A percentile compares a stretch with the other conserved stretches of the same genome.
These are phyloP conservation scores for Prunus davidiana DNA, from an alignment of 306 rosid genomes.

Conservation along the genomic window DNA sequence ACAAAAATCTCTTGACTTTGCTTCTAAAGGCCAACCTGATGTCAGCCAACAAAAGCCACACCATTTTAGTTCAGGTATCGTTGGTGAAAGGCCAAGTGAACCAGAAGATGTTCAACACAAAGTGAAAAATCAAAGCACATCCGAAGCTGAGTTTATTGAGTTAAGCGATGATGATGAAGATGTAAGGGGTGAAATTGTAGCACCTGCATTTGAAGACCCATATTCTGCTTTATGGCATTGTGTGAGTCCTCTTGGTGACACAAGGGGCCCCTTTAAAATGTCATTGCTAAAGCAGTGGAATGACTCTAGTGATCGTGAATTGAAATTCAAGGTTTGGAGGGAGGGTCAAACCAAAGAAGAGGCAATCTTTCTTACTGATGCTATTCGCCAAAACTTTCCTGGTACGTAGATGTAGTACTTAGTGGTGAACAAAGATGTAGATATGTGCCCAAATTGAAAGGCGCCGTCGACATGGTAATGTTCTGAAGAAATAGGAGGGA, in stretches of 20 bases:
- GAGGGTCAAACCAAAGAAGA: conserved; percentile 49
- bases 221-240: conserved; percentile 38
- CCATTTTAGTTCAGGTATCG: conserved; percentile 21
- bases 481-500: background rate
- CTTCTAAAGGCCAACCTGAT: background rate
- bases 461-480: background rate
- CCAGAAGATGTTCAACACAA: conserved; percentile 7
- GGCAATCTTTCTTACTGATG: conserved; percentile 51
- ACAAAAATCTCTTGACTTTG: background rate
- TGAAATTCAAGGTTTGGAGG: conserved; percentile 62
- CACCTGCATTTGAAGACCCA: conserved; percentile 28
- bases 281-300: conserved; percentile 49
- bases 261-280: conserved; percentile 49
- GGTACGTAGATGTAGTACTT: background rate
- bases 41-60: background rate
- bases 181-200: background rate
- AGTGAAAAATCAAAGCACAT: conserved; percentile 19
- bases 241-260: conserved; percentile 45
- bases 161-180: conserved; percentile 17
- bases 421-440: background rate
- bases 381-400: conserved; percentile 29
- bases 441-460: background rate
- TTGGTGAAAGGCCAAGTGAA: conserved; percentile 11
- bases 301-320: conserved; percentile 17
- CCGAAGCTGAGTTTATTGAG: conserved; percentile 12